Evolutionary conservation across 2,329 filamentous ascomycete species (phyloP), one percentile per base, ranked within the genome.

Genomic region (Cylindrodendrum hubeiense): DNA sequence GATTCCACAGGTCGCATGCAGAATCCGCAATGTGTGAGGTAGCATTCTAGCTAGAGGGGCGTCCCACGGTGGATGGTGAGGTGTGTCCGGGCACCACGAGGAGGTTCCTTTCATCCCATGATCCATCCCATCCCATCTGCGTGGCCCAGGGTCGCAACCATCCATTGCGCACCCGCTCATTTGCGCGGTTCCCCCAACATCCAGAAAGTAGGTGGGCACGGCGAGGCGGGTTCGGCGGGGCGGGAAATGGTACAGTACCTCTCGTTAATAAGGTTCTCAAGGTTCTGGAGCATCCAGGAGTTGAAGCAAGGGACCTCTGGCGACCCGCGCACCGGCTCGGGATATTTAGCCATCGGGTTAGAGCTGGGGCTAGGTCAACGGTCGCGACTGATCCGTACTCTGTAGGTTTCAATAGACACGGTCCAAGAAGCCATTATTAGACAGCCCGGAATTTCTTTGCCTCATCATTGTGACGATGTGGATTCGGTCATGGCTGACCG

Each of bases 261-360:
- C 22, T 37, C 28, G 51, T 52, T 15, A 21, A 50, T 64, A 68
- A 67, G 66, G 67, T 63, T 70, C 30, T 54, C 46, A 56, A 60
- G 63, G 59, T 28, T 49, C 43, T 57, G 53, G 60, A 56, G 54
- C 67, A 57, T 59, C 51, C 50, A 66, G 55, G 49, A 55, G 47
- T 30, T 55, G 51, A 33, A 65, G 67, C 65, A 65, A 59, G 68
- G 70, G 68, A 64, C 60, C 22, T 52, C 49, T 49, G 28, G 62
- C 37, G 58, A 65, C 61, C 68, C 63, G 50, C 55, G 62, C 60
- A 28, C 39, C 64, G 66, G 66, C 41, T 74, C 73, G 71, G 71
- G 67, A 66, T 58, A 74, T 73, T 71, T 72, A 71, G 64, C 70
- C 50, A 70, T 62, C 65, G 61, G 63, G 53, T 61, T 56, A 65